phyloP scores from a whole-genome alignment of 768 basidiomycete species.

The Naganishia randhawae region DNA sequence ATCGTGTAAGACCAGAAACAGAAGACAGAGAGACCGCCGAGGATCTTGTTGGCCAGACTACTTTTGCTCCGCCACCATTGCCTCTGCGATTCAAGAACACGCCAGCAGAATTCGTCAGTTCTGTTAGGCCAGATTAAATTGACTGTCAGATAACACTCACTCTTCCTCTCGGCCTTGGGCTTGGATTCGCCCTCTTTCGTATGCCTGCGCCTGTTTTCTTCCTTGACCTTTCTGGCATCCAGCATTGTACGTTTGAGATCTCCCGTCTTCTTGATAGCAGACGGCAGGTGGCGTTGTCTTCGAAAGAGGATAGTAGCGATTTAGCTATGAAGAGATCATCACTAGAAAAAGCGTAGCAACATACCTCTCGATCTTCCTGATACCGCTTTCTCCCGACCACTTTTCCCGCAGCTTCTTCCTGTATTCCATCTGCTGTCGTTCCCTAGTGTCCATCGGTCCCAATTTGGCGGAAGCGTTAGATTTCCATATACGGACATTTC shows the following conservation, averaged over 20 bases:
- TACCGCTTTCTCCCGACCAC: conserved; percentile 80
- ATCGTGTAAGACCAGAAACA: not conserved
- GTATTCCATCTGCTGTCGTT: conserved; percentile 89
- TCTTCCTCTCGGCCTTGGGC: conserved; percentile 87
- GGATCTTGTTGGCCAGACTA: not conserved
- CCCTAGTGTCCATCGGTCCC: conserved; percentile 82
- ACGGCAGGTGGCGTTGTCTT: conserved; percentile 78
- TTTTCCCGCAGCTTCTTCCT: conserved; percentile 77
- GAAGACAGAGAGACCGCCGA: not conserved
- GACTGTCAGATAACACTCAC: conserved; percentile 34
- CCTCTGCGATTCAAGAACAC: conserved; percentile 46
- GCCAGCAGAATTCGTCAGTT: conserved; percentile 6
- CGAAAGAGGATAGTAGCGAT: not conserved
- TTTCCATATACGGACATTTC: conserved; percentile 90
- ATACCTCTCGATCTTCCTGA: conserved; percentile 75
- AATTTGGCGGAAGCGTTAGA: conserved; percentile 86
- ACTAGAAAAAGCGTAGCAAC: conserved; percentile 40
- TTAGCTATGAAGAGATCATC: not conserved
- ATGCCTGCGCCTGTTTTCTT: conserved; percentile 86
- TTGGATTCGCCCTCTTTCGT: conserved; percentile 78
- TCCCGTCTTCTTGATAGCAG: conserved; percentile 80
- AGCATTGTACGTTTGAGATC: conserved; percentile 90
- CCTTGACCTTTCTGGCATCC: conserved; percentile 81
- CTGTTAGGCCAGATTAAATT: conserved; percentile 12
- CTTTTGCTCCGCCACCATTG: conserved; percentile 71